Evolutionary conservation across 805 yeast species (phyloP).

Genomic region (Maudiozyma serrabonitensis): DNA sequence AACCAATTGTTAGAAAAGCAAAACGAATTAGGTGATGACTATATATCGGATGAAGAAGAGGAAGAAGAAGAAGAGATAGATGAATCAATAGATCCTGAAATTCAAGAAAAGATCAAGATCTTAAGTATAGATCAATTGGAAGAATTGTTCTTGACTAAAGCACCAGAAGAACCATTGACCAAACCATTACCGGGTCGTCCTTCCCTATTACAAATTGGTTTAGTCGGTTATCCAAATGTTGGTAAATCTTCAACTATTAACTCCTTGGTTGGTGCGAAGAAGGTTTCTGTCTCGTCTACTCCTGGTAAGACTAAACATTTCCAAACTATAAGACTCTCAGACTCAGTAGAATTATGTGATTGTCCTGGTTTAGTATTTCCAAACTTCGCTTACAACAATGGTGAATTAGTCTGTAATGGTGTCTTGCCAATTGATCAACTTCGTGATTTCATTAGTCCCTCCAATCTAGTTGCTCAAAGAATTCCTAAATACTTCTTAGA

Average conservation of each 20-base stretch:
- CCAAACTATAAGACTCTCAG: constrained; percentile 85
- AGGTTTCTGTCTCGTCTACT: constrained; percentile 95
- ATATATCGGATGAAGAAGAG: constrained; percentile 11
- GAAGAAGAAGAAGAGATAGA: constrained; percentile 22
- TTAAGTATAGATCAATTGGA: constrained; percentile 80
- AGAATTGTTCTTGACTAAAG: constrained; percentile 58
- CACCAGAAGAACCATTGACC: constrained; percentile 54
- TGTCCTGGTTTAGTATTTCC: constrained; percentile 99
- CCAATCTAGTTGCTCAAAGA: constrained; percentile 73
- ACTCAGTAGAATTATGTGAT: constrained; percentile 81
- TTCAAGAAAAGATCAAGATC: constrained; percentile 50
- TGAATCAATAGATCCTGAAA: constrained; percentile 27
- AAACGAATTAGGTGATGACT: constrained; percentile 29
- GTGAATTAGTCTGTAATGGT: constrained; percentile 95
- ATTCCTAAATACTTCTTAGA: constrained; percentile 84
- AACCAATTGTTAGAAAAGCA: constrained; percentile 64
- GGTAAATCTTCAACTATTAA: constrained; percentile 97
- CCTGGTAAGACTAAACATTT: constrained; percentile 99
- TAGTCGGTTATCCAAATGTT: constrained; percentile 95
- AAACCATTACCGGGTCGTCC: constrained; percentile 49
- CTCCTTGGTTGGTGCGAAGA: constrained; percentile 91
- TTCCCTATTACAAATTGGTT: constrained; percentile 73
- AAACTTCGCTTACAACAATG: constrained; percentile 91
- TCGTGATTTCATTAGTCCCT: constrained; percentile 85
- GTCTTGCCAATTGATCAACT: constrained; percentile 97